Percentiles rank a stretch among this genome's conserved stretches.
These are phyloP conservation scores for Fraxinus velutina DNA, from an alignment of 305 asterid species.

Conservation along the genomic window DNA sequence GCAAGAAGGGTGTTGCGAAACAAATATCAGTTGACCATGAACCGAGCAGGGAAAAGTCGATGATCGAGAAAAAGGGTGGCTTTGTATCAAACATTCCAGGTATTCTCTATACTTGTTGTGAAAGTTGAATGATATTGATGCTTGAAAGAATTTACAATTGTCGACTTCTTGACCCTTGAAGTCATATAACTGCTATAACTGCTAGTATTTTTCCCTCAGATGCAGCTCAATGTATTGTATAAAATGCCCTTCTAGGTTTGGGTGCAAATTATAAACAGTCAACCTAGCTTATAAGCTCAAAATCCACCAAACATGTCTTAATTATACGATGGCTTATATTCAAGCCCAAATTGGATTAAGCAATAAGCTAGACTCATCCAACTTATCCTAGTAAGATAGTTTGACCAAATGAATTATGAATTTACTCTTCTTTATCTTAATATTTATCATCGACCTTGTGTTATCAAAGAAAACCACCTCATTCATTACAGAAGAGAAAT, in stretches of 20 bases:
- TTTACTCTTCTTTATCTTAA: not conserved
- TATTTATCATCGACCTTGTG: not conserved
- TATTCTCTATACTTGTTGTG: conserved; percentile 12
- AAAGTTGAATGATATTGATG: not conserved
- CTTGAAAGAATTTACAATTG: not conserved
- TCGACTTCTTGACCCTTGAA: not conserved
- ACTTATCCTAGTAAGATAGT: not conserved
- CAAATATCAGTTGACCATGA: conserved; percentile 89
- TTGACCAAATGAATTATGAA: not conserved
- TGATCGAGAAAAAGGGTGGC: conserved; percentile 89
- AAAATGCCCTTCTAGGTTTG: not conserved
- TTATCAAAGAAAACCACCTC: not conserved
- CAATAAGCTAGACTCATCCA: not conserved
- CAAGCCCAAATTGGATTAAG: not conserved
- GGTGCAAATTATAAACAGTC: not conserved
- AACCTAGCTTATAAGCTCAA: not conserved
- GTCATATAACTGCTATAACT: not conserved
- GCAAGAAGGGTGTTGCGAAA: conserved; percentile 62
- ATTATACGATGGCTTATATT: not conserved
- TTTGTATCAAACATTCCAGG: conserved; percentile 90
- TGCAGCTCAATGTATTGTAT: not conserved
- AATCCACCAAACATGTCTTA: not conserved
- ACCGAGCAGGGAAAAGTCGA: conserved; percentile 63
- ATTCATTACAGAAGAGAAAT: not conserved
- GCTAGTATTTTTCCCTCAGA: not conserved